phyloP scores from a whole-genome alignment of 2,329 filamentous ascomycete genomes.

The Claviceps digitariae region DNA sequence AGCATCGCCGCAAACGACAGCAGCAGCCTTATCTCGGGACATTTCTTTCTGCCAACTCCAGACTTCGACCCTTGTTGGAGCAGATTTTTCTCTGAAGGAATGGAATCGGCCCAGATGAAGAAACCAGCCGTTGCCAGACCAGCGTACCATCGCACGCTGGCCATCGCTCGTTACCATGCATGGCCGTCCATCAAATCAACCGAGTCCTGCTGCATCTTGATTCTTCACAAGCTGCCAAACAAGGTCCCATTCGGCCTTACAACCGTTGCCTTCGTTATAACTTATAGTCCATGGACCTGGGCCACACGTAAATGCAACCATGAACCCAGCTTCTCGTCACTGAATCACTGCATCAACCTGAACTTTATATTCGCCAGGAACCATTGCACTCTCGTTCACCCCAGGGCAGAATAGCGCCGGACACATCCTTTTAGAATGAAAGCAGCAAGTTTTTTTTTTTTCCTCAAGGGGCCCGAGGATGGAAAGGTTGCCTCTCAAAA shows the following conservation, averaged over 20 bases:
- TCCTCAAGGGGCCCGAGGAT: no score
- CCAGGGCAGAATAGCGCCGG: not conserved
- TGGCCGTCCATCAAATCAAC: not conserved
- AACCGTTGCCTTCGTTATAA: not conserved
- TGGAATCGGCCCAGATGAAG: not conserved
- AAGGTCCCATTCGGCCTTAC: not conserved
- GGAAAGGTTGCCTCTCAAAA: not conserved
- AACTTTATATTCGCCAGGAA: not conserved
- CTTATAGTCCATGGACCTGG: not conserved
- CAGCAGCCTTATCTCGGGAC: conserved; percentile 2
- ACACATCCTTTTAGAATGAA: not conserved
- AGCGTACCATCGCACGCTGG: not conserved
- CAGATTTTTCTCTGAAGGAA: not conserved
- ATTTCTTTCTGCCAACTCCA: not conserved
- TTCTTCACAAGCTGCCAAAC: not conserved
- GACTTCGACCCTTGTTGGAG: not conserved
- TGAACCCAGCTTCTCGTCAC: not conserved
- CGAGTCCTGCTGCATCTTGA: not conserved
- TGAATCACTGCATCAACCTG: not conserved
- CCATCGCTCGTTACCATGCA: no score
- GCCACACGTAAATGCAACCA: not conserved
- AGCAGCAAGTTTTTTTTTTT: not conserved
- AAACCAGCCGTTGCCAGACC: not conserved
- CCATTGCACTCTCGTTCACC: not conserved
- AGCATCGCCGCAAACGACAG: not conserved